Evolutionary conservation across 2,329 filamentous ascomycete species (phyloP), one percentile per base, ranked within the genome.

Genomic region (Corniculantispora saksenae): DNA sequence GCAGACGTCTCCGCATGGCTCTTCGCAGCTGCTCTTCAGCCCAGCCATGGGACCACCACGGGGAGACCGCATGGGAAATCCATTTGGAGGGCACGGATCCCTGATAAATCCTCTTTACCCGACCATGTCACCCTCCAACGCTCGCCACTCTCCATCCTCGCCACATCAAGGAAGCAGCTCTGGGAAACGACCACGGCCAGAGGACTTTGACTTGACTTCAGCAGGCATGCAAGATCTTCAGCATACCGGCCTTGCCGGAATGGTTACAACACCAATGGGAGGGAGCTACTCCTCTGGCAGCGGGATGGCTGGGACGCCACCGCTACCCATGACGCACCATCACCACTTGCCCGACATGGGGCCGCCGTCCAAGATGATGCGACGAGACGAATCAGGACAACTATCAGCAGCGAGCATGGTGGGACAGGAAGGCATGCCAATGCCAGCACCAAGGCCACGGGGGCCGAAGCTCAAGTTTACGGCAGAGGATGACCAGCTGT

Each of bases 391-490:
- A 47, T 73, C 79, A 70, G 75, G 77, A 70, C 61, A 64, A 15
- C 78, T 87, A 79, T 81, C 91, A 10, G 90, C 91, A 38, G 91
- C 91, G n/a, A 95, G 90, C 72, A 89, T 97, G 54, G 92, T 97
- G 60, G 93, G 93, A 50, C 89, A 93, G 74, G 89, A 86, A 51
- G 93, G 93, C 58, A 97, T 97, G 93, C 94, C 94, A 17, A 79
- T 85, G 48, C 93, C 93, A 62, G 93, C 93, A 51, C 86, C 90
- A 61, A 83, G 91, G 71, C 94, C 94, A 12, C 88, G 91, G 66
- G 93, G 92, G 3, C 93, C 93, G 8, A 97, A 97, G 79, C 83
- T 97, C 70, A 97, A 97, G 78, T 97, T 97, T 74, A 97, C 93
- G 1, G 89, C 92, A 12, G 93, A 97, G 76, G 94, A 97, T 75